These are phyloP conservation scores for Fulvia fulva DNA, from an alignment of 2,329 filamentous ascomycete genomes.

Conservation along the genomic window DNA sequence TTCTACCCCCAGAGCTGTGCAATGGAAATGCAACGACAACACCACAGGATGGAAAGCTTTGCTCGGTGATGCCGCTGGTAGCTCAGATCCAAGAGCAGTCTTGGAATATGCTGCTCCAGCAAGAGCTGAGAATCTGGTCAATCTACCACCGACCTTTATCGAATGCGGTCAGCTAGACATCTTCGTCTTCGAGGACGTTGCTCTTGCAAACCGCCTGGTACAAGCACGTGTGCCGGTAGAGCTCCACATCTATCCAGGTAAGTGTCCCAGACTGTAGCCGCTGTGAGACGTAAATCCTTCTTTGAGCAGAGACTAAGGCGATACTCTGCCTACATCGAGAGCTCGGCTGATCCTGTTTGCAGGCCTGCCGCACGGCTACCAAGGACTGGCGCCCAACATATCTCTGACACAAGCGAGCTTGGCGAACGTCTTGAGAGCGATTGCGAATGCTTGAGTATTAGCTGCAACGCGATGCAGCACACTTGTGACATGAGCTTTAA, in stretches of 20 bases:
- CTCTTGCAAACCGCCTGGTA: slow-evolving; percentile 39
- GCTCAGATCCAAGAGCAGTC: slow-evolving; percentile 12
- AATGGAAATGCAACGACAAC: slow-evolving; percentile 40
- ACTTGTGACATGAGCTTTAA: background rate
- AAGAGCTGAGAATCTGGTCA: slow-evolving; percentile 22
- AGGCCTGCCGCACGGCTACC: too few relatives aligned
- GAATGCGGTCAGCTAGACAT: slow-evolving; percentile 43
- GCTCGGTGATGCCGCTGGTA: slow-evolving; percentile 28
- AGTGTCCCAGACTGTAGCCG: too few relatives aligned
- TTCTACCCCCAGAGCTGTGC: too few relatives aligned
- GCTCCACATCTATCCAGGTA: slow-evolving; percentile 44
- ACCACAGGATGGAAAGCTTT: slow-evolving; percentile 41
- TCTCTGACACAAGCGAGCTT: too few relatives aligned
- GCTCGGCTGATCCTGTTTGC: too few relatives aligned
- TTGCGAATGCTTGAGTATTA: too few relatives aligned
- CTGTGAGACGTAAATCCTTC: too few relatives aligned
- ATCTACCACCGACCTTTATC: slow-evolving; percentile 44
- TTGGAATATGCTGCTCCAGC: slow-evolving; percentile 24
- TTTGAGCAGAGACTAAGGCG: too few relatives aligned
- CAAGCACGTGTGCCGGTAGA: slow-evolving; percentile 40
- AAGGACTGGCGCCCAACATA: too few relatives aligned
- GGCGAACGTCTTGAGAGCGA: too few relatives aligned
- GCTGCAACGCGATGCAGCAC: background rate
- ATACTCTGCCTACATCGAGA: too few relatives aligned
- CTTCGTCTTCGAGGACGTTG: slow-evolving; percentile 41